Evolutionary conservation across 805 yeast species (phyloP).

Genomic region (Hanseniaspora taiwanica): DNA sequence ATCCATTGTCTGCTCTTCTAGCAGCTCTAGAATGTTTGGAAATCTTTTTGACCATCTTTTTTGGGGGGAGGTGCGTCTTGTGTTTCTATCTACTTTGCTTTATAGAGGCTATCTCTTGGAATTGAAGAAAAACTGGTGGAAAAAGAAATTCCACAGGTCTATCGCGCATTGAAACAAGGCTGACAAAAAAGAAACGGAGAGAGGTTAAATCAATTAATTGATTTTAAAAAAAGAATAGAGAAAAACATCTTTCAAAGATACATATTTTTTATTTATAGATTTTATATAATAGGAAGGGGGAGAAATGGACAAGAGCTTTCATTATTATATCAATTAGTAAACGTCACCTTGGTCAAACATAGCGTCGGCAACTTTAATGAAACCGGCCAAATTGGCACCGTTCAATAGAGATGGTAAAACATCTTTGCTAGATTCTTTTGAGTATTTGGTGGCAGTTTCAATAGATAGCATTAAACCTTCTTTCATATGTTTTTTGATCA

Average conservation of each 20-base stretch:
- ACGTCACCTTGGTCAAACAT: constrained; percentile 95
- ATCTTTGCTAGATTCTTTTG: constrained; percentile 50
- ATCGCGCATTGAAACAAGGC: background rate
- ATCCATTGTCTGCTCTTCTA: constrained; percentile 39
- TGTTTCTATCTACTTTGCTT: background rate
- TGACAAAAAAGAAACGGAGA: background rate
- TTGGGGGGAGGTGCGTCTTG: background rate
- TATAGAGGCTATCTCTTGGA: too few relatives aligned
- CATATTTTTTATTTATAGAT: too few relatives aligned
- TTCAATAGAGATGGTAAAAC: constrained; percentile 87
- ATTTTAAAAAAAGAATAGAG: too few relatives aligned
- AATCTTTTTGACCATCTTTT: constrained; percentile 23
- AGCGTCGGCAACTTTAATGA: constrained; percentile 96
- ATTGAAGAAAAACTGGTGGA: too few relatives aligned
- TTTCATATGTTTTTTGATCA: constrained; percentile 86
- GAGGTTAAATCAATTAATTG: too few relatives aligned
- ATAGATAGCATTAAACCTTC: constrained; percentile 88
- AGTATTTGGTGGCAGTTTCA: constrained; percentile 70
- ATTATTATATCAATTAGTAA: constrained; percentile 13
- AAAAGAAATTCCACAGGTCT: background rate
- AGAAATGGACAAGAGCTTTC: too few relatives aligned
- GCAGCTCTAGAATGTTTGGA: constrained; percentile 71
- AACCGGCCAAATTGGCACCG: constrained; percentile 99
- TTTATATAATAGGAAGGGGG: too few relatives aligned
- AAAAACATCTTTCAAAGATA: too few relatives aligned